Conservation (phyloP, 306 rosid genomes). For the Sphenostylis stenocarpa region DNA sequence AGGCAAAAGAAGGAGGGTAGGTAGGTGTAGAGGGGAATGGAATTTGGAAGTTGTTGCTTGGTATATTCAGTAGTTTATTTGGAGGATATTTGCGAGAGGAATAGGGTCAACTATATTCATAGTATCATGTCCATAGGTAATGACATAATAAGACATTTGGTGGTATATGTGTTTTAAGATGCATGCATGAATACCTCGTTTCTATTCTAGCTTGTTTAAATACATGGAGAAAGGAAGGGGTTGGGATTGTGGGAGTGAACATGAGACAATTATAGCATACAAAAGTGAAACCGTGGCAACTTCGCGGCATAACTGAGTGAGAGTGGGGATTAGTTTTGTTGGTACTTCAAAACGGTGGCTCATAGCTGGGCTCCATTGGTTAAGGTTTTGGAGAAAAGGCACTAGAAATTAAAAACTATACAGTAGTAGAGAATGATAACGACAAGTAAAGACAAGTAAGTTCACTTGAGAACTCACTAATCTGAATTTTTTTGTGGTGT, state of each 20-base stretch:
- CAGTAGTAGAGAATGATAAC: not conserved
- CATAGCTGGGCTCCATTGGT: conserved; percentile 28
- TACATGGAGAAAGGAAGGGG: not conserved
- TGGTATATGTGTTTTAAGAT: not conserved
- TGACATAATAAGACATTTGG: not conserved
- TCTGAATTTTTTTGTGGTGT: not conserved
- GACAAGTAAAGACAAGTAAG: not conserved
- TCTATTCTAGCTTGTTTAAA: not conserved
- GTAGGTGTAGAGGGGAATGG: not conserved
- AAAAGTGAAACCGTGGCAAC: conserved; percentile 60
- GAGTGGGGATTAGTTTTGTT: not conserved
- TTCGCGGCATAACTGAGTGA: conserved; percentile 49
- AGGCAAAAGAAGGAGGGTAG: not conserved
- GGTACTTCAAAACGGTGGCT: conserved; percentile 7
- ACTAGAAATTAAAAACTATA: not conserved
- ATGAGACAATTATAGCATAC: not conserved
- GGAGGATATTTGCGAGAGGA: not conserved
- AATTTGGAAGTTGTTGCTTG: not conserved
- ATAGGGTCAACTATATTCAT: conserved; percentile 15
- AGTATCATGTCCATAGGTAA: not conserved
- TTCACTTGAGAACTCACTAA: not conserved
- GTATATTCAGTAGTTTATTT: not conserved
- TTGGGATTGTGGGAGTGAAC: not conserved
- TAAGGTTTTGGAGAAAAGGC: not conserved
- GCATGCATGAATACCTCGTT: not conserved